A percentile compares a stretch with the other conserved stretches of the same genome.
These are phyloP conservation scores for Raphanus raphanistrum DNA, from an alignment of 345 rosid genomes.

Conservation along the genomic window DNA sequence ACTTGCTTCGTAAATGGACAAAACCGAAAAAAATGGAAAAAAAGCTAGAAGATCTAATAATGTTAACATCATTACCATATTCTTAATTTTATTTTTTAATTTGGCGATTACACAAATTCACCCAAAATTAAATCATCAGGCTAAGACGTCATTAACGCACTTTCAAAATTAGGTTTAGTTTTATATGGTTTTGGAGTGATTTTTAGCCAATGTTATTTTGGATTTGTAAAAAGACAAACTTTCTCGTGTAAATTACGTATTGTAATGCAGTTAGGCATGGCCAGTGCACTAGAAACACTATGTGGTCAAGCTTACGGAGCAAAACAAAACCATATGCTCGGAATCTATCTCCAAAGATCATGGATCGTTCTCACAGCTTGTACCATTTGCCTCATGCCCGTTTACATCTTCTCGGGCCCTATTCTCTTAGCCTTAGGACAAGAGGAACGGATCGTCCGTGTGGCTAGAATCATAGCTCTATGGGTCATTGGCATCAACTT, in stretches of 20 bases:
- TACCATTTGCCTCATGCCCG: constrained; percentile 52
- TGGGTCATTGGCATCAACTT: constrained; percentile 58
- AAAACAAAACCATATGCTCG: constrained; percentile 74
- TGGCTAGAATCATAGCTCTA: constrained; percentile 47
- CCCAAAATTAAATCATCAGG: no score
- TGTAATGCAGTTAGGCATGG: constrained; percentile 72
- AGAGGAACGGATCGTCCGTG: constrained; percentile 45
- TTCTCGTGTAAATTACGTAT: not conserved
- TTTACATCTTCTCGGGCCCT: constrained; percentile 53
- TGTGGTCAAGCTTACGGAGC: constrained; percentile 89
- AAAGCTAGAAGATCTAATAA: no score
- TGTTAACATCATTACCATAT: no score
- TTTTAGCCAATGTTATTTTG: no score
- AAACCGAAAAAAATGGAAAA: no score
- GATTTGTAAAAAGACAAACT: no score
- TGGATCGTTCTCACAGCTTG: constrained; percentile 56
- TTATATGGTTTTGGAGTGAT: no score
- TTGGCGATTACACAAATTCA: no score
- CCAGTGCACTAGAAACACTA: constrained; percentile 74
- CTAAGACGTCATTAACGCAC: no score
- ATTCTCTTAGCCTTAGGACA: constrained; percentile 61
- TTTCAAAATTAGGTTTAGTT: no score
- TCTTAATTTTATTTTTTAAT: no score
- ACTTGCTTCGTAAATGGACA: no score
- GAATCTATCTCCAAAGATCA: constrained; percentile 79